Evolutionary conservation across 805 yeast species (phyloP).

Genomic region (Lipomyces orientalis): DNA sequence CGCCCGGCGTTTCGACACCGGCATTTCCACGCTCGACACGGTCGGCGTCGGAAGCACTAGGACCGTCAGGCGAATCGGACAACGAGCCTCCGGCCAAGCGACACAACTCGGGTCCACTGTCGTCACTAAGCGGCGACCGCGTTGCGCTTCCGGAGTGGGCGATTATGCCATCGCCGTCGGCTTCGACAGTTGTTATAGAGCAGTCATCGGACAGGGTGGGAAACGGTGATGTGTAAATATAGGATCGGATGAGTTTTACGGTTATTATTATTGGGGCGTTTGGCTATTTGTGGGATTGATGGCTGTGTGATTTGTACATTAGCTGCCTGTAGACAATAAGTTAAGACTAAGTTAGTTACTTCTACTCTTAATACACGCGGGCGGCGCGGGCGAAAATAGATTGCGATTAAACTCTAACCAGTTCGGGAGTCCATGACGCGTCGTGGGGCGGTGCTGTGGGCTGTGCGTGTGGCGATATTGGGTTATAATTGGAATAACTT

Average conservation of each 20-base stretch:
- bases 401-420: no score
- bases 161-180: background rate
- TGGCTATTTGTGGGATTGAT: background rate
- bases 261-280: background rate
- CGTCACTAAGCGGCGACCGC: background rate
- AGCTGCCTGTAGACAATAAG: background rate
- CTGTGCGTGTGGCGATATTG: background rate
- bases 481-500: no score
- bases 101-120: background rate
- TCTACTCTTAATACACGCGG: no score
- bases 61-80: no score
- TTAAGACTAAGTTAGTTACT: no score
- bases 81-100: constrained; percentile 4
- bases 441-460: background rate
- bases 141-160: background rate
- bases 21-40: background rate
- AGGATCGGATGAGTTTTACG: background rate
- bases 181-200: background rate
- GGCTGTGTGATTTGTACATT: background rate
- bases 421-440: background rate
- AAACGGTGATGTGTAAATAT: background rate
- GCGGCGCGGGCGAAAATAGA: no score
- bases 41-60: background rate
- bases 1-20: background rate
- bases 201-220: background rate